Evolutionary conservation across 208 protist species (phyloP).

Genomic region (Acanthamoeba sp.): DNA sequence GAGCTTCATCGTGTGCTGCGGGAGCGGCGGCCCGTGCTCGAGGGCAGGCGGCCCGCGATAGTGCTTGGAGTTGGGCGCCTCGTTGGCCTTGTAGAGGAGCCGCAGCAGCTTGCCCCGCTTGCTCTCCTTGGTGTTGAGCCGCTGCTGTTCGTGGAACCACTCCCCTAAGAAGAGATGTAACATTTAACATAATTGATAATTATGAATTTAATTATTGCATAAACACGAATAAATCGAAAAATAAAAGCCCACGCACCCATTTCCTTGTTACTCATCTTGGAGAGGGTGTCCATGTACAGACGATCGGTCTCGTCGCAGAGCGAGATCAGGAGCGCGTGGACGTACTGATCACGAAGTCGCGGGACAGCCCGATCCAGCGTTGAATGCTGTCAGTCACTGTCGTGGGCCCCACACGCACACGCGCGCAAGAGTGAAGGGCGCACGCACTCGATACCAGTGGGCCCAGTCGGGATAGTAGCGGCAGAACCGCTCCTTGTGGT

Average conservation of each 20-base stretch:
- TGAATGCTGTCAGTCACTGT: no score
- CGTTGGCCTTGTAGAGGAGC: neutral
- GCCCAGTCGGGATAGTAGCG: constrained; percentile 13
- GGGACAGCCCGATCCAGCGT: no score
- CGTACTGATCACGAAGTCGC: neutral
- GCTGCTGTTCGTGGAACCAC: constrained; percentile 6
- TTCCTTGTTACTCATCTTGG: constrained; percentile 3
- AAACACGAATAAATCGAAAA: neutral
- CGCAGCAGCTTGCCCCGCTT: neutral
- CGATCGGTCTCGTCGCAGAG: constrained; percentile 1
- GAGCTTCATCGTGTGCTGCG: neutral
- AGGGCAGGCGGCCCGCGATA: neutral
- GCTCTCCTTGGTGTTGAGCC: neutral
- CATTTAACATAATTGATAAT: no score
- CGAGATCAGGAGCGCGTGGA: neutral
- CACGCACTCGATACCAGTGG: neutral
- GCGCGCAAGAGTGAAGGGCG: neutral
- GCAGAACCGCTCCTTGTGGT: constrained; percentile 9
- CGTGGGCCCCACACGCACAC: no score
- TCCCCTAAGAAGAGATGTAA: neutral
- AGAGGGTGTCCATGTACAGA: neutral
- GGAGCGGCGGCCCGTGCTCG: neutral
- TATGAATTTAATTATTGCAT: no score
- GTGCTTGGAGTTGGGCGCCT: neutral
- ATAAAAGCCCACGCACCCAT: neutral